A percentile compares a stretch with the other conserved stretches of the same genome.
These are phyloP conservation scores for Nicotiana benthamiana DNA, from an alignment of 257 asterid species.

Conservation along the genomic window DNA sequence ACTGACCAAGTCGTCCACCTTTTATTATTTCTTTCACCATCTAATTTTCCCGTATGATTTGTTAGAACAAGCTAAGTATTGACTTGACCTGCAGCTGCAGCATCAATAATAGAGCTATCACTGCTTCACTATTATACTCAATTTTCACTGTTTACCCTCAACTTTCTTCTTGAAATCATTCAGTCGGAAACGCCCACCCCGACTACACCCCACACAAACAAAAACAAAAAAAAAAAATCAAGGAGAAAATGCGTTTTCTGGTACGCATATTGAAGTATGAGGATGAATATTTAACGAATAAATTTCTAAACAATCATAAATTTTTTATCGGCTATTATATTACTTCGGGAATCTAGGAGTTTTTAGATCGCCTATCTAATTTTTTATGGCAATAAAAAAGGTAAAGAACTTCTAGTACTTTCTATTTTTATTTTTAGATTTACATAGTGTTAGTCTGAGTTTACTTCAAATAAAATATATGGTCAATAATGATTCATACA, in stretches of 20 bases:
- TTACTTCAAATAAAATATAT: too few relatives aligned
- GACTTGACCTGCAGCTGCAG: slow-evolving; percentile 8
- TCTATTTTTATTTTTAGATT: too few relatives aligned
- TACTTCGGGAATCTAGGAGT: neutral
- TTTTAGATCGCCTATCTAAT: too few relatives aligned
- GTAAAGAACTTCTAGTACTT: too few relatives aligned
- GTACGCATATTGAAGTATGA: neutral
- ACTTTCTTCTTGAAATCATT: neutral
- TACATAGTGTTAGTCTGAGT: too few relatives aligned
- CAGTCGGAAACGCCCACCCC: neutral
- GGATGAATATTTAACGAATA: neutral
- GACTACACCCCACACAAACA: neutral
- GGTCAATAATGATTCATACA: too few relatives aligned
- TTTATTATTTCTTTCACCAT: neutral
- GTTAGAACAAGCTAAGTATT: neutral
- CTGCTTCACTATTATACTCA: neutral
- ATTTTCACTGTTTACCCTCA: neutral
- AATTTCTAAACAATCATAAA: neutral
- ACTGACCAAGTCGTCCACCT: neutral
- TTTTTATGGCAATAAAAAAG: too few relatives aligned
- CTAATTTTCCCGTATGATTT: neutral
- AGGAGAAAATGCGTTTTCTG: neutral
- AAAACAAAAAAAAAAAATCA: neutral
- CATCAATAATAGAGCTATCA: neutral
- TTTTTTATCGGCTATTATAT: neutral